Percentiles rank a stretch among this genome's conserved stretches.
Evolutionary conservation across 352 stramenopile genomes (phyloP).

Genomic region (Hyaloperonospora arabidopsidis): DNA sequence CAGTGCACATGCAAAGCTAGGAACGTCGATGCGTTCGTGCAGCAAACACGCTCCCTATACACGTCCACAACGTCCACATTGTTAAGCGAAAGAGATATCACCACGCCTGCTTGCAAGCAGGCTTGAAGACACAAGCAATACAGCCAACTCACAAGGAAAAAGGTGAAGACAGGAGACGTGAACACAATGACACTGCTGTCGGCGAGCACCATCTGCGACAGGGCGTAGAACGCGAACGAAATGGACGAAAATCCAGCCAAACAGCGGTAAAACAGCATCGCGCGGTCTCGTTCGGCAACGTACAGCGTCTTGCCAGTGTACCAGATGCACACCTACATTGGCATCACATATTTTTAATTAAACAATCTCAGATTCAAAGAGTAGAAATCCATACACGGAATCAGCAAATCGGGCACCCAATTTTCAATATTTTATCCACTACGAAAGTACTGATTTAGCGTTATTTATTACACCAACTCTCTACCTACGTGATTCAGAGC

Average conservation of each 20-base stretch:
- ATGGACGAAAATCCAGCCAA: constrained; percentile 65
- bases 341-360: too few species aligned
- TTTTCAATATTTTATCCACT: not conserved
- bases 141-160: constrained; percentile 44
- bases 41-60: constrained; percentile 35
- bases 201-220: constrained; percentile 74
- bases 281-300: constrained; percentile 38
- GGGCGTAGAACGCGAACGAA: constrained; percentile 63
- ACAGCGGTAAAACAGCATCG: constrained; percentile 59
- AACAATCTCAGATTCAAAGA: too few species aligned
- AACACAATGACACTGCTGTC: constrained; percentile 72
- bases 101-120: too few species aligned
- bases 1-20: constrained; percentile 37
- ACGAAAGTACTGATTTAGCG: not conserved
- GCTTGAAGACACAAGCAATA: too few species aligned
- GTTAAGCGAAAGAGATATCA: not conserved
- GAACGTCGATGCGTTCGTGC: constrained; percentile 36
- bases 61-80: not conserved
- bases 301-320: constrained; percentile 47
- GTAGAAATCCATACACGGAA: not conserved
- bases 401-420: not conserved
- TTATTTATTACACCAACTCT: not conserved
- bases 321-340: constrained; percentile 25
- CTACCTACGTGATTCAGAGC: constrained; percentile 53
- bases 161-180: constrained; percentile 61